These are phyloP conservation scores for Lodderomyces orthopsilosis DNA, from an alignment of 1,139 yeast genomes.

Conservation along the genomic window DNA sequence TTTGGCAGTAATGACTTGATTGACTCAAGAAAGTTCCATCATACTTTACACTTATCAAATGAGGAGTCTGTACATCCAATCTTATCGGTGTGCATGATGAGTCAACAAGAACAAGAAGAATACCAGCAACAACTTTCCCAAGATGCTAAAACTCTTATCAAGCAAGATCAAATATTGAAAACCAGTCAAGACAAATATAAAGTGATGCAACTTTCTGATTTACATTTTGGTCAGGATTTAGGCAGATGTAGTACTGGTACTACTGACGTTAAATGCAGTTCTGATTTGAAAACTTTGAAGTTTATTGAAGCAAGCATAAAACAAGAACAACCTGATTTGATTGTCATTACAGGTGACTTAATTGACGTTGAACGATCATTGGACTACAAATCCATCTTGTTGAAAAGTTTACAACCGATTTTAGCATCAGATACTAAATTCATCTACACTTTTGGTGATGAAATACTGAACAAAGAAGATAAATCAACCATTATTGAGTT, in stretches of 20 bases:
- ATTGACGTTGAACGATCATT: conserved; percentile 22
- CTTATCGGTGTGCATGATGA: conserved; percentile 13
- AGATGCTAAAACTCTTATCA: background rate
- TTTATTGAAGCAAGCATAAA: conserved; percentile 27
- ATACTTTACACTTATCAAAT: conserved; percentile 11
- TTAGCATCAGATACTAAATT: conserved; percentile 30
- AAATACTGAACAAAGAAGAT: conserved; percentile 19
- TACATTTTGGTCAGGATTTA: conserved; percentile 36
- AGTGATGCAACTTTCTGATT: conserved; percentile 39
- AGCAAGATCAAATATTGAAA: conserved; percentile 2
- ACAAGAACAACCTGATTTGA: conserved; percentile 32
- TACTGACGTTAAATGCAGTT: conserved; percentile 17
- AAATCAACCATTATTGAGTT: conserved; percentile 18
- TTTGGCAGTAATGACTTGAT: conserved; percentile 23
- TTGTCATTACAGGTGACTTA: conserved; percentile 44
- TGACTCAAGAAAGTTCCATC: conserved; percentile 18
- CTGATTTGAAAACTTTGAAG: conserved; percentile 29
- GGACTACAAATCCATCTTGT: conserved; percentile 33
- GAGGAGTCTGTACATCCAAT: conserved; percentile 13
- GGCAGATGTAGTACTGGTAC: conserved; percentile 23
- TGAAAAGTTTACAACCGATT: conserved; percentile 37
- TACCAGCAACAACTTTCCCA: background rate
- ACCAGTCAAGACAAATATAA: conserved; percentile 20
- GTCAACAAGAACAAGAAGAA: conserved; percentile 1
- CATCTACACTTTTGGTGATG: conserved; percentile 44